phyloP scores from a whole-genome alignment of 2,329 filamentous ascomycete genomes.

The Neofusicoccum cordaticola region DNA sequence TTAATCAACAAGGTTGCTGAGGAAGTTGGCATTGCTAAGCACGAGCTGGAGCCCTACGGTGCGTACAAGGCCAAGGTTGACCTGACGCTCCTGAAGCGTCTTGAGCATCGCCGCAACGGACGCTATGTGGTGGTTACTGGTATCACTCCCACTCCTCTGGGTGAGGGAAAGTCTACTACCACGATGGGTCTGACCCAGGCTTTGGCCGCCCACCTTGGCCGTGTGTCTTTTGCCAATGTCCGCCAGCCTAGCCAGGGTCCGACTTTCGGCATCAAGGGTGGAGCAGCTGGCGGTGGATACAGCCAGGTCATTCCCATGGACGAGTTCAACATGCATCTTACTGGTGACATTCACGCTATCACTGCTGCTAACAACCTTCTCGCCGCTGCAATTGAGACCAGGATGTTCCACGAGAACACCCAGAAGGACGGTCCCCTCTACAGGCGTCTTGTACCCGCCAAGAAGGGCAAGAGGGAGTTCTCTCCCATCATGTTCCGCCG shows the following conservation, averaged over 20 bases:
- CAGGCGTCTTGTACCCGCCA: constrained; percentile 79
- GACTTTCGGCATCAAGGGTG: constrained; percentile 98
- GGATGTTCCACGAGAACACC: constrained; percentile 96
- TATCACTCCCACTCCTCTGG: constrained; percentile 93
- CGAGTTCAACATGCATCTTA: constrained; percentile 97
- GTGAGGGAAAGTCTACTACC: constrained; percentile 97
- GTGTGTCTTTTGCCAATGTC: constrained; percentile 92
- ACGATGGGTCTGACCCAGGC: constrained; percentile 95
- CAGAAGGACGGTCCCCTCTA: constrained; percentile 89
- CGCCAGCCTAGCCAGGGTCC: constrained; percentile 95
- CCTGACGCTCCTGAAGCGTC: constrained; percentile 73
- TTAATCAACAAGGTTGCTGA: constrained; percentile 78
- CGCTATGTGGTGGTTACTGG: constrained; percentile 91
- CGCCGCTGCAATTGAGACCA: constrained; percentile 92
- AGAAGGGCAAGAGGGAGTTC: constrained; percentile 87
- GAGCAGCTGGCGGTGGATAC: constrained; percentile 94
- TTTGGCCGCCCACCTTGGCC: constrained; percentile 80
- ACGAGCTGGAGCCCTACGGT: constrained; percentile 92
- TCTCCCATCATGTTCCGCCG: constrained; percentile 88
- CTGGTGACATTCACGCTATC: constrained; percentile 96
- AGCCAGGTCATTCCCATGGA: constrained; percentile 99
- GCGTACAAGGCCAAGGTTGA: constrained; percentile 96
- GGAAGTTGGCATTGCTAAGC: constrained; percentile 82
- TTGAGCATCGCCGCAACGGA: constrained; percentile 83
- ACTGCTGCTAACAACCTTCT: constrained; percentile 96